Conservation (phyloP, 2,329 filamentous ascomycete genomes). For the Ilyonectria sp. region DNA sequence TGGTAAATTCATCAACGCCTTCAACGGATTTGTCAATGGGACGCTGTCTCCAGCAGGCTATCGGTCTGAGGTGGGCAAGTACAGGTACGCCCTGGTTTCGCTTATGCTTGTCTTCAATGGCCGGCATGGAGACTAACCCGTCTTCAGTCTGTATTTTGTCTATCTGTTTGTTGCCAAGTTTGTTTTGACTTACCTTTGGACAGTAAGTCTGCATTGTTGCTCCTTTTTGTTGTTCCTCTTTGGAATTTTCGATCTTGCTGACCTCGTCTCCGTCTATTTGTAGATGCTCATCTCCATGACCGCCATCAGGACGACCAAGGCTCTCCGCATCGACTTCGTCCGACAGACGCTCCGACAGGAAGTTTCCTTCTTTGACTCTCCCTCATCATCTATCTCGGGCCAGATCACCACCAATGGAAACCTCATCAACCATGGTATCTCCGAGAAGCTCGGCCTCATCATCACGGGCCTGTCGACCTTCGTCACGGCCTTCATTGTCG, state of each 20-base stretch:
- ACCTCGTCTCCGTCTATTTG: slow-evolving; percentile 68
- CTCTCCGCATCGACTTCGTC: slow-evolving; percentile 57
- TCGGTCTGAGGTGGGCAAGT: slow-evolving; percentile 63
- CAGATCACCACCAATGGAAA: slow-evolving; percentile 66
- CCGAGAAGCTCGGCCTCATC: slow-evolving; percentile 61
- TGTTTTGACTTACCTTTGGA: slow-evolving; percentile 25
- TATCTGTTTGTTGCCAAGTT: slow-evolving; percentile 72
- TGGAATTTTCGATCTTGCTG: too few relatives aligned
- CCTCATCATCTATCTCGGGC: slow-evolving; percentile 60
- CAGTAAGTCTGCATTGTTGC: too few relatives aligned
- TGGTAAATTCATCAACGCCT: slow-evolving; percentile 67
- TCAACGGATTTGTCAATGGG: slow-evolving; percentile 69
- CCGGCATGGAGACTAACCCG: background rate
- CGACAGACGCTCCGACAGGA: slow-evolving; percentile 64
- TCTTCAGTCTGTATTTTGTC: slow-evolving; percentile 66
- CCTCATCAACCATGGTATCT: slow-evolving; percentile 61
- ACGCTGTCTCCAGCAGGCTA: slow-evolving; percentile 62
- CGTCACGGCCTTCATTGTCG: too few relatives aligned
- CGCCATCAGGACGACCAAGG: slow-evolving; percentile 56
- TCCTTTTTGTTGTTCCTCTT: too few relatives aligned
- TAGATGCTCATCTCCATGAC: slow-evolving; percentile 49
- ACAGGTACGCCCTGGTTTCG: slow-evolving; percentile 49
- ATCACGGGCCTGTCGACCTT: slow-evolving; percentile 57
- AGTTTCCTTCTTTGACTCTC: slow-evolving; percentile 68
- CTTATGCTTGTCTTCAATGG: too few relatives aligned